Evolutionary conservation across 2,329 filamentous ascomycete species (phyloP), one percentile per base, ranked within the genome.

Genomic region (Fusarium hostae): DNA sequence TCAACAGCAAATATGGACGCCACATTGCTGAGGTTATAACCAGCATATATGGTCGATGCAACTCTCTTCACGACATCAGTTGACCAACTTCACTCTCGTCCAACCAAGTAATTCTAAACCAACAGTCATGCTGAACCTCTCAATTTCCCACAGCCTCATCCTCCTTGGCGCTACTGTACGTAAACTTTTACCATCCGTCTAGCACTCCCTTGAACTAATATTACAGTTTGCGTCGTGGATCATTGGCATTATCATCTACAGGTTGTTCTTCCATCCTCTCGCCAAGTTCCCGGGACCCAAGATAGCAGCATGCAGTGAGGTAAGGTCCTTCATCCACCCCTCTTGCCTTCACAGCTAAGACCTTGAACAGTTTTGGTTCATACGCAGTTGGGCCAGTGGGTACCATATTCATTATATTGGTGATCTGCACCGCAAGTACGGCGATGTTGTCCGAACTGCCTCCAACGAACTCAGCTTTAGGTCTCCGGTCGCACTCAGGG

Each of bases 241-340:
- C 9, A n/a, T 47, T 10, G 24, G 32, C 11, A 7, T 20, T 2
- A 9, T 66, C 7, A 22, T 52, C 6, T 76, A 76, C 40, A 58
- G 63, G 16, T 4, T 74, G 2, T 60, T 50, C 6, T 72, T 75
- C 6, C 74, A 76, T 44, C 72, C 74, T 28, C 43, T 76, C 3
- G 64, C 74, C 4, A 69, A 64, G 18, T 76, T 65, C 12, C 74
- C 74, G 9, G 74, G 74, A 9, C 74, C 74, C 5, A 66, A 55
- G 28, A 35, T 76, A 15, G 72, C 74, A 34, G 63, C 67, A 37
- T 64, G 72, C 32, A 71, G 60, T 9, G 59, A 76, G 34, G 65
- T 72, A 54, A n/a, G 28, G 5, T 18, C 5, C 11, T 10, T 3
- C 8, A 13, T 9, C 2, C 1, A 5, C 11, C 20, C 5, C 2